Conservation (phyloP, 108 stramenopile species). For the Cyclotella kingstonii region DNA sequence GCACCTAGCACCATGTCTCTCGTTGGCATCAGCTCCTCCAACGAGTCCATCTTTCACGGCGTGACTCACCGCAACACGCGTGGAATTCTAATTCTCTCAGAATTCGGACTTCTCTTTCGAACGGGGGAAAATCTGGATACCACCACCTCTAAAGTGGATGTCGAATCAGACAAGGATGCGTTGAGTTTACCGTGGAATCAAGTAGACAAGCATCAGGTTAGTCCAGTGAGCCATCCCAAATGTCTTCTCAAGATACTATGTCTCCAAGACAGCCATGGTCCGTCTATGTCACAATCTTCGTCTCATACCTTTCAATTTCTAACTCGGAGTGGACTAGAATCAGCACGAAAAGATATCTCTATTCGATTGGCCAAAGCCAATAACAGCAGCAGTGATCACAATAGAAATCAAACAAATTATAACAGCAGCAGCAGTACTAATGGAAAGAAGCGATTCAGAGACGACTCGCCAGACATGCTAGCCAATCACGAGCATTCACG, state of each 20-base stretch:
- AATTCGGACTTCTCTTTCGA: background rate
- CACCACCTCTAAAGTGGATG: background rate
- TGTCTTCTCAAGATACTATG: conserved; percentile 63
- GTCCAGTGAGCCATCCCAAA: conserved; percentile 74
- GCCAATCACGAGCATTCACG: conserved; percentile 12
- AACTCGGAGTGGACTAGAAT: conserved; percentile 59
- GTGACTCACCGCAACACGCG: conserved; percentile 20
- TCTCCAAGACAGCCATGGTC: background rate
- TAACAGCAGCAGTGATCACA: conserved; percentile 23
- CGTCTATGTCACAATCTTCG: conserved; percentile 15
- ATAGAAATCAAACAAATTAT: too few species aligned
- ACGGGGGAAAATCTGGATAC: background rate
- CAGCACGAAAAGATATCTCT: conserved; percentile 65
- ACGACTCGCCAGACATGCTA: conserved; percentile 1
- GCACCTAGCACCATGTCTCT: too few species aligned
- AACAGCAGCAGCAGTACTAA: conserved; percentile 3
- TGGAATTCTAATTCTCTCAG: conserved; percentile 1
- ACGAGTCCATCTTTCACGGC: conserved; percentile 26
- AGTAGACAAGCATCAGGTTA: conserved; percentile 84
- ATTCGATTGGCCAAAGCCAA: conserved; percentile 30
- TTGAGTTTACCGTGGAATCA: conserved; percentile 47
- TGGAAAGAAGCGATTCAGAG: conserved; percentile 4
- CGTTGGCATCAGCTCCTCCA: conserved; percentile 15
- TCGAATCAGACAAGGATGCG: background rate
- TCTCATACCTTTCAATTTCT: conserved; percentile 67